Percentiles rank a stretch among this genome's conserved stretches.
phyloP scores from a whole-genome alignment of 1,284 basidiomycete species.

The Ceratobasidium sp. region DNA sequence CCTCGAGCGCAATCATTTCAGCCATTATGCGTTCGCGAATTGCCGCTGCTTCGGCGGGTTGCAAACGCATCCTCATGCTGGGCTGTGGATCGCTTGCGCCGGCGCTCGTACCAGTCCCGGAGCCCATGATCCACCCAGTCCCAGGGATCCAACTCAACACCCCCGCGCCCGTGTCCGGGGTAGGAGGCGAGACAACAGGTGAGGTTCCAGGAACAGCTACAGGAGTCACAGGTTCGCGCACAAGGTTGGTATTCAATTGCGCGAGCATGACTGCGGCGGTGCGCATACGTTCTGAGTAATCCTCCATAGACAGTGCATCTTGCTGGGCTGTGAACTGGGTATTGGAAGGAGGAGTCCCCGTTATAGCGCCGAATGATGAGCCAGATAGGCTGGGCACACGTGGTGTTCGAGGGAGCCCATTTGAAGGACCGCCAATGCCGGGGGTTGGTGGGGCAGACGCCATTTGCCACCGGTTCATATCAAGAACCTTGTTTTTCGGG shows the following conservation, averaged over 20 bases:
- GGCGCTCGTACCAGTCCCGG: constrained; percentile 51
- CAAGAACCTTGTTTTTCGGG: constrained; percentile 90
- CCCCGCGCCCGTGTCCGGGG: constrained; percentile 45
- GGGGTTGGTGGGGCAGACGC: constrained; percentile 51
- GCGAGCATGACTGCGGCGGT: constrained; percentile 99
- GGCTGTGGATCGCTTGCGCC: constrained; percentile 48
- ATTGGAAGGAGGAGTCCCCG: constrained; percentile 8
- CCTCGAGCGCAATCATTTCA: constrained; percentile 97
- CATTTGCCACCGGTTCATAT: constrained; percentile 84
- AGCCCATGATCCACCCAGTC: constrained; percentile 67
- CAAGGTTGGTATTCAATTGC: constrained; percentile 88
- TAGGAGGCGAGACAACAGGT: constrained; percentile 50
- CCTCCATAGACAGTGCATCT: constrained; percentile 73
- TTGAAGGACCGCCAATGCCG: constrained; percentile 32
- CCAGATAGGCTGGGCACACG: constrained; percentile 28
- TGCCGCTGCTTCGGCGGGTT: constrained; percentile 82
- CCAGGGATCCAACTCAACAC: constrained; percentile 71
- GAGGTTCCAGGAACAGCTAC: constrained; percentile 54
- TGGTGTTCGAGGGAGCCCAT: constrained; percentile 45
- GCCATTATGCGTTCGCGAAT: constrained; percentile 98
- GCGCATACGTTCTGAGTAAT: constrained; percentile 98
- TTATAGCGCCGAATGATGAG: constrained; percentile 20
- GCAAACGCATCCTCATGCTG: constrained; percentile 70
- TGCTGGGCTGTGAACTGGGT: constrained; percentile 44
- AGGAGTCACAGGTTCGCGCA: constrained; percentile 58